Percentiles rank a stretch among this genome's conserved stretches.
Evolutionary conservation across 768 basidiomycete genomes (phyloP).

Genomic region (Astraeus odoratus): DNA sequence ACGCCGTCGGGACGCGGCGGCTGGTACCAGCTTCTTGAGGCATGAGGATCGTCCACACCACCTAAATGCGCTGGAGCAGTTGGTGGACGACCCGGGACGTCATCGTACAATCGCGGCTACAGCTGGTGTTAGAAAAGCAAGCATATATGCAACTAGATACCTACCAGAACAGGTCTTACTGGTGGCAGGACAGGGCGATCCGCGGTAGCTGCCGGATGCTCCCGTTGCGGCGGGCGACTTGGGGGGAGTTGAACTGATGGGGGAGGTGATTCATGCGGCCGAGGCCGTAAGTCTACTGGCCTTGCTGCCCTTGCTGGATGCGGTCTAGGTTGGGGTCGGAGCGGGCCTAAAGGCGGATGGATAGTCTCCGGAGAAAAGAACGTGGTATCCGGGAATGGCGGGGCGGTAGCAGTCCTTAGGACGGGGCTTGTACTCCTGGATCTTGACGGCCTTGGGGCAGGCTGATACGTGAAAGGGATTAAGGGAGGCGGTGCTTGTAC

Average conservation of each 20-base stretch:
- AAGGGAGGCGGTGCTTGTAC: slow-evolving; percentile 46
- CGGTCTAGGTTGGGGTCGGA: slow-evolving; percentile 1
- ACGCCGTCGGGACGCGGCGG: slow-evolving; percentile 12
- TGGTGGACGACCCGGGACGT: slow-evolving; percentile 14
- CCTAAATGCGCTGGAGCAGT: slow-evolving; percentile 19
- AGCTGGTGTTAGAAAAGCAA: slow-evolving; percentile 4
- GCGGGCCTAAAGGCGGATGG: slow-evolving; percentile 9
- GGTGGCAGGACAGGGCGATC: slow-evolving; percentile 20
- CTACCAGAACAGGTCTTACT: slow-evolving; percentile 17
- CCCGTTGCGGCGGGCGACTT: slow-evolving; percentile 5
- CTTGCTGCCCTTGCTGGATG: slow-evolving; percentile 8
- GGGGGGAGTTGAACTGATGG: slow-evolving; percentile 5
- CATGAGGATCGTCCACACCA: slow-evolving; percentile 10
- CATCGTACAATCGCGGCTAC: slow-evolving; percentile 18
- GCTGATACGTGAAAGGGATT: slow-evolving; percentile 49
- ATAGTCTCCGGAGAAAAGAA: slow-evolving; percentile 16
- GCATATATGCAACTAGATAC: background rate
- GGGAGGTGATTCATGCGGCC: background rate
- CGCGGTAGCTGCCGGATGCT: slow-evolving; percentile 1
- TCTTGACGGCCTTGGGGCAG: slow-evolving; percentile 32
- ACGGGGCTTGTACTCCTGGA: slow-evolving; percentile 37
- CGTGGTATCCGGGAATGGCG: slow-evolving; percentile 18
- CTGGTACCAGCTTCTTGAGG: slow-evolving; percentile 19
- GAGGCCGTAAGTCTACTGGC: no score
- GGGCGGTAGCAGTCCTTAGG: slow-evolving; percentile 20